Base-by-base conservation (phyloP, 2,329 filamentous ascomycete species). In the Alternaria arbusti region DNA sequence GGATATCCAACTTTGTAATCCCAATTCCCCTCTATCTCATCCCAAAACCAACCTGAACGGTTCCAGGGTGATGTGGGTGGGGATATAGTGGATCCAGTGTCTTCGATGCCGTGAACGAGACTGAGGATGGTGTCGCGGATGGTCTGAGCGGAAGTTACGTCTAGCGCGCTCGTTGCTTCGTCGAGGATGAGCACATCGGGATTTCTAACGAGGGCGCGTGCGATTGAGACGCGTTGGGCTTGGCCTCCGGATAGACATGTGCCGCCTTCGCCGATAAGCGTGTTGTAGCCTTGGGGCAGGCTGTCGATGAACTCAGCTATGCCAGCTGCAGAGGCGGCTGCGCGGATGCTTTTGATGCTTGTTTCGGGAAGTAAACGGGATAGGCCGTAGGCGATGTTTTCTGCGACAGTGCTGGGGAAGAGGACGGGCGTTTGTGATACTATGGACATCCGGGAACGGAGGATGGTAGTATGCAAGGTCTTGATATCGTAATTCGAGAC, bases 341-440 rank as follows among this genome's bases (percentile, higher is more conserved):
- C 81, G 10, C 76, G 77, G 20, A 92, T 86, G 17, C 70, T 76
- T 0, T 74, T 67, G 3, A 73, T 65, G 0, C 79, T 81, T n/a
- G 84, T 83, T 17, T 87, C 80, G 0, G 85, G 82, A 0, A 87
- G 90, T 4, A 80, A 76, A 3, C 85, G 81, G 0, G 85, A 82
- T 0, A 96, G 82, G 0, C 93, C 94, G 74, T 97, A 97, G 4
- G 84, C 82, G 59, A 98, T 97, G 74, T 98, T 98, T 8, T 90
- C 89, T 0, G 87, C 86, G 40, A 97, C 88, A 0, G 90, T 90
- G 20, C 86, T 86, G 0, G 94, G 92, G 77, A 98, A 97, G 3
- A 97, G 84, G 45, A 89, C 88, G 0, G 94, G 90, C 3, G 84
- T 82, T 76, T 94, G 92, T 0, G 90, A 85, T 3, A 94, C 91